phyloP scores from a whole-genome alignment of 352 stramenopile genomes.

The Elongisporangium anandrum region DNA sequence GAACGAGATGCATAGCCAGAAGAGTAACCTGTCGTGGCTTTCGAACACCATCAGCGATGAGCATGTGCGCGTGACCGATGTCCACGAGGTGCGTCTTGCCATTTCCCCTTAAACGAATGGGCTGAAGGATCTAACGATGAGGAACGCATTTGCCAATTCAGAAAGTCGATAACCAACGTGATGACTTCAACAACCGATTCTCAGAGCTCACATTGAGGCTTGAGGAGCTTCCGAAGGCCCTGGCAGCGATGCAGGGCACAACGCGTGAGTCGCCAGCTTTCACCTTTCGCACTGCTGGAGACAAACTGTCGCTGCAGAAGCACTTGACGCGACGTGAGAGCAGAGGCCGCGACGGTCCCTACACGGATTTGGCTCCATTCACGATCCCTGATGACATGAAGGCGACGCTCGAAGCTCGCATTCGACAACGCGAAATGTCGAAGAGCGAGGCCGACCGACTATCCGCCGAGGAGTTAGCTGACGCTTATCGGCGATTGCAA shows the following conservation, averaged over 20 bases:
- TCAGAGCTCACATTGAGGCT: slow-evolving; percentile 60
- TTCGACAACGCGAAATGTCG: slow-evolving; percentile 45
- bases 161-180: slow-evolving; percentile 68
- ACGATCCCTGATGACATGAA: slow-evolving; percentile 81
- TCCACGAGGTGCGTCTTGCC: slow-evolving; percentile 34
- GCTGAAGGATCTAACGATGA: neutral
- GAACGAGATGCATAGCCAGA: slow-evolving; percentile 55
- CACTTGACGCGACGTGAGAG: slow-evolving; percentile 33
- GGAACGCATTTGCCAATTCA: slow-evolving; percentile 7
- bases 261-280: slow-evolving; percentile 19
- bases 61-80: slow-evolving; percentile 28
- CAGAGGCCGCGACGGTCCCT: slow-evolving; percentile 19
- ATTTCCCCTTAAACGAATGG: neutral
- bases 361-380: slow-evolving; percentile 68
- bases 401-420: slow-evolving; percentile 63
- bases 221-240: slow-evolving; percentile 45
- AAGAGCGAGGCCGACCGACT: slow-evolving; percentile 43
- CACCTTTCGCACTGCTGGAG: slow-evolving; percentile 41
- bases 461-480: slow-evolving; percentile 39
- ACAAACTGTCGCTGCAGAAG: slow-evolving; percentile 53
- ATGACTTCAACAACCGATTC: slow-evolving; percentile 59
- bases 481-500: slow-evolving; percentile 58
- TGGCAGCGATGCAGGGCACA: slow-evolving; percentile 40
- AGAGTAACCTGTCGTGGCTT: slow-evolving; percentile 35
- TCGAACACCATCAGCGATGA: slow-evolving; percentile 51